A percentile compares a stretch with the other conserved stretches of the same genome.
phyloP scores from a whole-genome alignment of 441 rosid genomes.

The Populus hybrid region DNA sequence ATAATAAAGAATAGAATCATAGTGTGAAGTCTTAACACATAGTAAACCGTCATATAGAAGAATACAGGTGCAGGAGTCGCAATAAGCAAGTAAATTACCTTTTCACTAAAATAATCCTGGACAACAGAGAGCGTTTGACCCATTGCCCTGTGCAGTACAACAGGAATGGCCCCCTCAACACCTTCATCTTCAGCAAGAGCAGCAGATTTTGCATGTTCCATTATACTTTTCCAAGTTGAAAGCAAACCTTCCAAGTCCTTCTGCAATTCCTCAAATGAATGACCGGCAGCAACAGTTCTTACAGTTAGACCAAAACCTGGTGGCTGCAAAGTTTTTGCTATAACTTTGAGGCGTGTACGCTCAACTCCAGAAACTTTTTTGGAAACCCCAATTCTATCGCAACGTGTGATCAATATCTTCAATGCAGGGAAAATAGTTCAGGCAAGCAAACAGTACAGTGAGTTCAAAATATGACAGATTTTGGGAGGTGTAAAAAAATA shows the following conservation, averaged over 20 bases:
- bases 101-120: constrained; percentile 85
- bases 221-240: constrained; percentile 79
- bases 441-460: constrained; percentile 14
- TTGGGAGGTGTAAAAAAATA: not conserved
- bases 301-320: constrained; percentile 86
- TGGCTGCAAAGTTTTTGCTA: constrained; percentile 91
- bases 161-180: constrained; percentile 85
- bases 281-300: constrained; percentile 95
- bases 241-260: constrained; percentile 85
- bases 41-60: not conserved
- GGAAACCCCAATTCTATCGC: constrained; percentile 74
- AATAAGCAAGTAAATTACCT: constrained; percentile 35
- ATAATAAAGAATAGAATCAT: constrained; percentile 13
- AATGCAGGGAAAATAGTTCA: constrained; percentile 23
- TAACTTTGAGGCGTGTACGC: constrained; percentile 81
- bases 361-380: constrained; percentile 76
- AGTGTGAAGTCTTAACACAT: constrained; percentile 2
- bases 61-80: not conserved
- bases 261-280: constrained; percentile 80
- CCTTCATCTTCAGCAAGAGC: constrained; percentile 99
- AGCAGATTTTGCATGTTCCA: constrained; percentile 85
- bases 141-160: constrained; percentile 88
- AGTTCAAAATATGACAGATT: not conserved
- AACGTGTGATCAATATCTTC: constrained; percentile 64
- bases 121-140: constrained; percentile 95